Evolutionary conservation across 345 rosid species (phyloP), one percentile per base, ranked within the genome.

Genomic region (Rhizophora mangle): DNA sequence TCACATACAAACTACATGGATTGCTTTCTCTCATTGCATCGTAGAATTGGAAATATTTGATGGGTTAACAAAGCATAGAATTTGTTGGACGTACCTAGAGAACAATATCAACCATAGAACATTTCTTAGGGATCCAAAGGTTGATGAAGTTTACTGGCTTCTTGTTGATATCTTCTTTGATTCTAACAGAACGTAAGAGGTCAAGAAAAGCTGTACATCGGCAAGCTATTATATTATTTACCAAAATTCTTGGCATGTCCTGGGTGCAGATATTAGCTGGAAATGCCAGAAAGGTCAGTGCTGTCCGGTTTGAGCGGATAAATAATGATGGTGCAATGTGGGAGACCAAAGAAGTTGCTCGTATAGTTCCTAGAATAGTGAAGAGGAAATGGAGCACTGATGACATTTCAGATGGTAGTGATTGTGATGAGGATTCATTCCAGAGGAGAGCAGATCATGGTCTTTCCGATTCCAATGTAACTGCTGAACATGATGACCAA

Each of bases 231-330:
- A 49, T 21, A 63, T 36, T 68, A 49, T 31, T 61, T 70, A 60
- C 55, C 51, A 29, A 53, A 46, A 39, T 68, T 54, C 46, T 7
- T 71, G 53, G 19, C 27, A 31, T 36, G n/a, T 64, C 62, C 52
- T 63, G 47, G 68, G 36, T 70, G 79, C 88, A 92, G 99, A 84
- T 95, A 76, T 81, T 92, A 69, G 97, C 92, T 46, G 99, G 98
- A 68, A 95, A 95, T 80, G 98, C 99, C 64, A 86, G 98, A 79
- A 92, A 95, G 83, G 98, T 95, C 54, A 81, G 96, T 62, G 98
- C 98, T 46, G 92, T 90, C 57, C 85, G 97, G 67, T 89, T 95
- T 78, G 96, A 92, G 61, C 80, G 84, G 64, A 85, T 95, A 73
- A 78, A 80, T 68, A 79, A 81, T 60, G 89, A 69, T 64, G 89